A percentile compares a stretch with the other conserved stretches of the same genome.
phyloP scores from a whole-genome alignment of 1,139 yeast species.

The Pichia sorboxylosa region DNA sequence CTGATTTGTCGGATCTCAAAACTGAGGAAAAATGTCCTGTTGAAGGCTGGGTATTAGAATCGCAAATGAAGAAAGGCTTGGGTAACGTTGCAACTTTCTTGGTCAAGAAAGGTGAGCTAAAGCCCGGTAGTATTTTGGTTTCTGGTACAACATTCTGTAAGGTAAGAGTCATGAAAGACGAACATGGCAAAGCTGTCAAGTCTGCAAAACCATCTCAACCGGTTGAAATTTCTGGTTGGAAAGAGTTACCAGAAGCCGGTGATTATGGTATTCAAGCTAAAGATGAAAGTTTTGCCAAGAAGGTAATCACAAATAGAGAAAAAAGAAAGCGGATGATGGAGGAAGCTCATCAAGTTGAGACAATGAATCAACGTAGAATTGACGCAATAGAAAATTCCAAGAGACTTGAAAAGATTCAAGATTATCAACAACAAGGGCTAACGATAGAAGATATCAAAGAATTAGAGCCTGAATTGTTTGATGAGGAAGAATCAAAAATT shows the following conservation, averaged over 20 bases:
- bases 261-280: constrained; percentile 71
- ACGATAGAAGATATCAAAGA: constrained; percentile 31
- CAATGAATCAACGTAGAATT: constrained; percentile 49
- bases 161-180: constrained; percentile 74
- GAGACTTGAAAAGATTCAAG: constrained; percentile 40
- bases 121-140: constrained; percentile 58
- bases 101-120: constrained; percentile 67
- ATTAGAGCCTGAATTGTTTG: constrained; percentile 23
- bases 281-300: constrained; percentile 64
- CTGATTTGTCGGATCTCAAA: constrained; percentile 72
- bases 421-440: constrained; percentile 46
- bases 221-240: constrained; percentile 92
- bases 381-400: constrained; percentile 37
- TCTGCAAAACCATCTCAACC: constrained; percentile 83
- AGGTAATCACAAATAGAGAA: constrained; percentile 54
- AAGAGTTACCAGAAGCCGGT: constrained; percentile 85
- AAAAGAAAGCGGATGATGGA: constrained; percentile 45
- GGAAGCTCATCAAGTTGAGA: constrained; percentile 57
- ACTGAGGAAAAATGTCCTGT: constrained; percentile 43
- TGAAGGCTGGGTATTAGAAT: constrained; percentile 89
- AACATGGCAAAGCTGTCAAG: constrained; percentile 51
- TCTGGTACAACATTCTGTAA: constrained; percentile 85
- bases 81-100: constrained; percentile 83
- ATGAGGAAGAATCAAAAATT: constrained; percentile 20
- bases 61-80: constrained; percentile 69